phyloP scores from a whole-genome alignment of 768 basidiomycete species.

The Serendipita sp. region DNA sequence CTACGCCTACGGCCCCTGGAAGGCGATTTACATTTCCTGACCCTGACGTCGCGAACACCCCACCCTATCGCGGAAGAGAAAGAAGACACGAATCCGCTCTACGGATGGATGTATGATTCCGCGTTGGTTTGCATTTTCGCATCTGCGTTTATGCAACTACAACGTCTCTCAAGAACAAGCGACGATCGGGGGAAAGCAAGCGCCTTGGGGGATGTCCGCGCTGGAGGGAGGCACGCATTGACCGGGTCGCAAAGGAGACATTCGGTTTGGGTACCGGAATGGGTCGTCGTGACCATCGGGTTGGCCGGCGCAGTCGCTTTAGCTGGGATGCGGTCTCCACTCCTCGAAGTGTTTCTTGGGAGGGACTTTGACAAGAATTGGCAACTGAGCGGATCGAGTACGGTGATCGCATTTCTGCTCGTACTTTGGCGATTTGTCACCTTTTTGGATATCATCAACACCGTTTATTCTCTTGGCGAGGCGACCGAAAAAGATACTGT shows the following conservation, averaged over 20 bases:
- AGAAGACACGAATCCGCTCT: neutral
- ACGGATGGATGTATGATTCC: neutral
- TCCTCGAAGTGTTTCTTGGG: neutral
- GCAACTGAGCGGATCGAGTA: neutral
- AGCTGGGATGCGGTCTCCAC: neutral
- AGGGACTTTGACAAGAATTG: neutral
- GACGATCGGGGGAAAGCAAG: too few relatives aligned
- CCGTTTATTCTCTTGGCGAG: neutral
- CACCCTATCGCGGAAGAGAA: neutral
- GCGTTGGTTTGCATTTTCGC: neutral
- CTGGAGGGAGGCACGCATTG: neutral
- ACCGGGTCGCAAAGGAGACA: neutral
- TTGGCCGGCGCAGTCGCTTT: neutral
- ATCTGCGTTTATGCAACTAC: neutral
- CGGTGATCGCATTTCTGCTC: neutral
- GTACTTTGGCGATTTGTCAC: neutral
- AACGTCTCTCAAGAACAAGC: too few relatives aligned
- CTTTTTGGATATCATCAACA: neutral
- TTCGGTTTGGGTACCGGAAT: neutral
- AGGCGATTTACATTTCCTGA: neutral
- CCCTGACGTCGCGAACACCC: slow-evolving; percentile 1
- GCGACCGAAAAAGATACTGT: neutral
- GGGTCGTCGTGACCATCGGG: neutral
- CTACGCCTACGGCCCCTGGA: neutral
- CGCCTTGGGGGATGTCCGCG: neutral